Conservation (phyloP, 139 green algal species). For the Chlorella vulgaris region DNA sequence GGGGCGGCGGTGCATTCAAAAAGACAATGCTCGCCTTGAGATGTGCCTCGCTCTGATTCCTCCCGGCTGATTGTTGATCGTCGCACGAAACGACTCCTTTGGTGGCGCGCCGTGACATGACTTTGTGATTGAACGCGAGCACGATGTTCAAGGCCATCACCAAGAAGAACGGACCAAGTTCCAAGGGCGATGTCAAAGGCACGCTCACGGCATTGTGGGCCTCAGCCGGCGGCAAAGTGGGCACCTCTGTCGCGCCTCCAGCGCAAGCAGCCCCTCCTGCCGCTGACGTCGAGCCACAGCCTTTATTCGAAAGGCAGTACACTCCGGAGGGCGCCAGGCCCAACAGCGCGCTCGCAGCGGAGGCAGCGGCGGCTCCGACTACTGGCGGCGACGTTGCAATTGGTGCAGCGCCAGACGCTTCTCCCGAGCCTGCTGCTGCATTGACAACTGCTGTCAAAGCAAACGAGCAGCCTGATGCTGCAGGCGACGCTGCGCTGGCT, state of each 20-base stretch:
- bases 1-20: neutral
- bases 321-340: too few species aligned
- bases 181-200: constrained; percentile 17
- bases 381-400: constrained; percentile 10
- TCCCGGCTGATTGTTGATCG: too few species aligned
- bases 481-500: too few species aligned
- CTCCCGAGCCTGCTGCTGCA: constrained; percentile 9
- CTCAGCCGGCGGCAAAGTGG: neutral
- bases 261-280: neutral
- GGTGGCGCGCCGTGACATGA: too few species aligned
- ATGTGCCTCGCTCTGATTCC: too few species aligned
- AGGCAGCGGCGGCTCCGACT: neutral
- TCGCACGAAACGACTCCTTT: too few species aligned
- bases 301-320: too few species aligned
- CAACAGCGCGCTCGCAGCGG: too few species aligned
- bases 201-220: constrained; percentile 37
- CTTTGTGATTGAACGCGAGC: too few species aligned
- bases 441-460: neutral
- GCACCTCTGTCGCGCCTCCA: too few species aligned
- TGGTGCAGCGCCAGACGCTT: neutral
- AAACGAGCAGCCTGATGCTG: neutral
- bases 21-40: too few species aligned
- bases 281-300: neutral
- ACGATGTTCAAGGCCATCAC: constrained; percentile 38
- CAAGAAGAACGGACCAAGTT: neutral